phyloP scores from a whole-genome alignment of 2,329 filamentous ascomycete genomes.

The Whalleya microplaca region DNA sequence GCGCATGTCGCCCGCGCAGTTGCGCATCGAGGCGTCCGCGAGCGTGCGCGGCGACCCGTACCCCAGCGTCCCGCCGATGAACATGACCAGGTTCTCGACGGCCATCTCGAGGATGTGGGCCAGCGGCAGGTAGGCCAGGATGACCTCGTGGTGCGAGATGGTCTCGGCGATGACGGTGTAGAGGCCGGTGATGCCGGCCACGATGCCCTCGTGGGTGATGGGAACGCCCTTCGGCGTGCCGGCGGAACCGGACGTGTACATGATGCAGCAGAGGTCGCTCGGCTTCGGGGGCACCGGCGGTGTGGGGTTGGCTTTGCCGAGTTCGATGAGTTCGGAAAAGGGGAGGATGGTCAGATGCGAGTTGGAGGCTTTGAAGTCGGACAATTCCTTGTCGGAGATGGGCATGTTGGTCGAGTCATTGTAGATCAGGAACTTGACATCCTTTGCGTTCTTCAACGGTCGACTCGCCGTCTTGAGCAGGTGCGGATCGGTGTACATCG shows the following conservation, averaged over 20 bases:
- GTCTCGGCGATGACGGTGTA: conserved; percentile 76
- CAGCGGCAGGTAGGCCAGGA: conserved; percentile 90
- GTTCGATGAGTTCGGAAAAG: conserved; percentile 57
- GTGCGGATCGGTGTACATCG: conserved; percentile 86
- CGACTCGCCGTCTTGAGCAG: conserved; percentile 65
- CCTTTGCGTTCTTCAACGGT: conserved; percentile 59
- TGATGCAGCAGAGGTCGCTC: conserved; percentile 80
- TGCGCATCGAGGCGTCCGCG: conserved; percentile 81
- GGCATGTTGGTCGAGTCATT: conserved; percentile 58
- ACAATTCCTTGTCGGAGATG: conserved; percentile 57
- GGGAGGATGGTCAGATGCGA: conserved; percentile 57
- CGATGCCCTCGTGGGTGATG: conserved; percentile 77
- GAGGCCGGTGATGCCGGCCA: conserved; percentile 84
- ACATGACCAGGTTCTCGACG: conserved; percentile 88
- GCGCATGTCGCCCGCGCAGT: conserved; percentile 91
- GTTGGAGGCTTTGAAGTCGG: conserved; percentile 60
- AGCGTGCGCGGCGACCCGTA: conserved; percentile 92
- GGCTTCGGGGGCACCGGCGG: conserved; percentile 73
- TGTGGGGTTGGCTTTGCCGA: conserved; percentile 69
- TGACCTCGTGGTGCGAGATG: conserved; percentile 74
- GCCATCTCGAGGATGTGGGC: conserved; percentile 97
- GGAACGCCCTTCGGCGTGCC: conserved; percentile 88
- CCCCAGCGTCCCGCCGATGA: conserved; percentile 88
- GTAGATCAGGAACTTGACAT: conserved; percentile 65
- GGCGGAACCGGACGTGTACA: conserved; percentile 88